Base-by-base conservation (phyloP, 768 basidiomycete genomes). In the Harrya chromipes region DNA sequence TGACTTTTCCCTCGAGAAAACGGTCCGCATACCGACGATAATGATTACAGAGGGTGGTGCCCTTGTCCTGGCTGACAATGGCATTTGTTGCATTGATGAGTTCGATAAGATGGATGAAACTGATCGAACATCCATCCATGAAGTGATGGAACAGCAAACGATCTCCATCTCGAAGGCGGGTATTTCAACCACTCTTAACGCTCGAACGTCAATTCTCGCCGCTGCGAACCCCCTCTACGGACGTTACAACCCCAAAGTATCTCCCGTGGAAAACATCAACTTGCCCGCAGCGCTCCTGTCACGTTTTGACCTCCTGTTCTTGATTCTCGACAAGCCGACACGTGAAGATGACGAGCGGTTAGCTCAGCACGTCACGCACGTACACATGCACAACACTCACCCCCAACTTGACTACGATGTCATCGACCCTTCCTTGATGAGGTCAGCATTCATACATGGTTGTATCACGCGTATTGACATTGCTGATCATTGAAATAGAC, bases 61-160 rank as follows among this genome's bases (percentile, higher is more conserved):
- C n/a, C 82, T 99, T 46, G 97, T 99, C 14, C 81, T 99, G 40
- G 95, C 97, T 11, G 97, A 99, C 69, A 99, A 99, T 57, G 97
- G 97, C 24, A 99, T 99, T 62, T 97, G 94, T 74, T 98, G 95
- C 69, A 99, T 99, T 55, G 97, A 99, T 58, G 97, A 99, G 66
- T 99, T 99, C 64, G 97, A 99, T 74, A 98, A 99, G 69, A 99
- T 99, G 97, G 97, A 98, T 58, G 97, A 99, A 71, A 69, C 91
- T 1, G 97, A 98, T 68, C 79, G 97, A 58, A 98, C 97, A 2
- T 92, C 97, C 13, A 98, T 99, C 54, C 97, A 99, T 72, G 97
- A 99, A 78, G 97, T 99, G 52, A 99, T 99, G 97, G 95, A 98
- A 71, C 97, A 98, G 69, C 97, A 99, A 72, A 99, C 97, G 0